Evolutionary conservation across 768 basidiomycete genomes (phyloP).

Genomic region (Mycena indigotica): DNA sequence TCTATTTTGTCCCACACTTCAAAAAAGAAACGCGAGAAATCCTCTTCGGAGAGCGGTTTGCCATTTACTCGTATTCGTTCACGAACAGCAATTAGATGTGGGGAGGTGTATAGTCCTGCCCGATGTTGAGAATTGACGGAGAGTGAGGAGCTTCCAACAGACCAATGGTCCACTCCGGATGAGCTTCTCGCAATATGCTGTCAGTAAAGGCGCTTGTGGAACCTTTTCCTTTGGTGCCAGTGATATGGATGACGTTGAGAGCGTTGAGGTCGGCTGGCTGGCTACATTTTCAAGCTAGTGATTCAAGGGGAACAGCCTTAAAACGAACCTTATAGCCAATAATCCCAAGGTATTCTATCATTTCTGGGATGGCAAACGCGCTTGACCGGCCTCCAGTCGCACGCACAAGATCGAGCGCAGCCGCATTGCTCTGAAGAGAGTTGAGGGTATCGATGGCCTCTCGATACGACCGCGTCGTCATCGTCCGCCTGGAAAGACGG

Average conservation of each 20-base stretch:
- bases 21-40: conserved; percentile 91
- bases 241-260: conserved; percentile 93
- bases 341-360: conserved; percentile 83
- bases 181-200: conserved; percentile 77
- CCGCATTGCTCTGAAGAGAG: conserved; percentile 89
- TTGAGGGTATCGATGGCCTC: conserved; percentile 78
- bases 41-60: conserved; percentile 80
- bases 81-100: conserved; percentile 92
- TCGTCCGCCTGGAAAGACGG: conserved; percentile 31
- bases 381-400: conserved; percentile 65
- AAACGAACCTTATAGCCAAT: conserved; percentile 81
- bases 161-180: conserved; percentile 83
- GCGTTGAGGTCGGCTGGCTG: conserved; percentile 83
- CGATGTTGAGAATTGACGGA: conserved; percentile 1
- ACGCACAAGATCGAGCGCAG: conserved; percentile 82
- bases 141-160: conserved; percentile 30
- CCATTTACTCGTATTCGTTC: conserved; percentile 96
- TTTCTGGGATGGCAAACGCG: conserved; percentile 79
- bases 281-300: conserved; percentile 9
- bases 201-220: conserved; percentile 94
- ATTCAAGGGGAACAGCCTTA: conserved; percentile 6
- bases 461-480: conserved; percentile 69
- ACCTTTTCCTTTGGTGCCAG: conserved; percentile 98
- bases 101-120: conserved; percentile 92
- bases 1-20: conserved; percentile 91